A percentile compares a stretch with the other conserved stretches of the same genome.
Evolutionary conservation across 805 yeast genomes (phyloP).

Genomic region (Hanseniaspora clermontiae): DNA sequence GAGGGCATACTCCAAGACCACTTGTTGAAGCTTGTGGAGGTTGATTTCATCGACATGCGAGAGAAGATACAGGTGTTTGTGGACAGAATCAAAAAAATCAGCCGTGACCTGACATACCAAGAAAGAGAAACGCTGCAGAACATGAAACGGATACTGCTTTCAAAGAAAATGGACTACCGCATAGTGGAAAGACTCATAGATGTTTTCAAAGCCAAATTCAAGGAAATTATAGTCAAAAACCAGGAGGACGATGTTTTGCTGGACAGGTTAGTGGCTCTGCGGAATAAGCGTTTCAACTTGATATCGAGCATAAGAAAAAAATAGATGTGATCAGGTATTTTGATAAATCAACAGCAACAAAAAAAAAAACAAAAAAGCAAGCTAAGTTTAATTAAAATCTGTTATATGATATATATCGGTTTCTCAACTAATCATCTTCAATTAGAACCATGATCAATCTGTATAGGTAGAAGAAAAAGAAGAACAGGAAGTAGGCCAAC

Average conservation of each 20-base stretch:
- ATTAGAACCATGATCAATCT: slow-evolving; percentile 91
- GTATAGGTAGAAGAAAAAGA: slow-evolving; percentile 93
- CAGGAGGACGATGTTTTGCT: slow-evolving; percentile 11
- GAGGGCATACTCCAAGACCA: slow-evolving; percentile 10
- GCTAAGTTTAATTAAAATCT: neutral
- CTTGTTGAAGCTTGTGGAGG: slow-evolving; percentile 5
- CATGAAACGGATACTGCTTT: neutral
- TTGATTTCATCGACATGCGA: slow-evolving; percentile 2
- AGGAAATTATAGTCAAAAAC: neutral
- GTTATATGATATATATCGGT: neutral
- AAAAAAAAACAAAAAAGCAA: neutral
- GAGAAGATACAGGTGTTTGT: slow-evolving; percentile 3
- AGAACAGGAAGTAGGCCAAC: slow-evolving; percentile 75
- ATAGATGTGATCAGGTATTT: neutral
- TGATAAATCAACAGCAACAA: too few species aligned
- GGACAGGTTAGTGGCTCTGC: neutral
- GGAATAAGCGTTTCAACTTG: neutral
- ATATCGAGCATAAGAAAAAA: neutral
- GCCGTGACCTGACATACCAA: neutral
- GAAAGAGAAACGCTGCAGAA: neutral
- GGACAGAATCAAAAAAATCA: neutral
- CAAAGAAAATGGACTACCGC: slow-evolving; percentile 7
- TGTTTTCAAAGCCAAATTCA: neutral
- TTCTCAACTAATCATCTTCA: slow-evolving; percentile 42
- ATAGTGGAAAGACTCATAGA: slow-evolving; percentile 2